Evolutionary conservation across 164 flowering plant species (phyloP), one percentile per base, ranked within the genome.

Genomic region (Stephania yunnanensis): DNA sequence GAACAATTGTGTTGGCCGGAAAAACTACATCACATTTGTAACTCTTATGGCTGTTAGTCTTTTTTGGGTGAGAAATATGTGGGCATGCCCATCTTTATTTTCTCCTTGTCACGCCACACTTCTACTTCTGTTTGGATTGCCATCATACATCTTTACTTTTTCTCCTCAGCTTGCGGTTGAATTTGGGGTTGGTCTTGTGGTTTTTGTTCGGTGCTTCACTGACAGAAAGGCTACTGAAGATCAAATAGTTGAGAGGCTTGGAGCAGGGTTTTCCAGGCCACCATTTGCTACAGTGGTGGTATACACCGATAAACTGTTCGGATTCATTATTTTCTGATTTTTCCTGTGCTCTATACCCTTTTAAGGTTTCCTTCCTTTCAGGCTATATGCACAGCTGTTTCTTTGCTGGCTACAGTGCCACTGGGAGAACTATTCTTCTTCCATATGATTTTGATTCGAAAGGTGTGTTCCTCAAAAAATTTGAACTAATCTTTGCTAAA

Each of bases 211-310:
- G 31, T 92, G 97, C 79, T 90, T 90, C 74, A 88, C 84, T 70
- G 87, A 88, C 77, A 82, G 77, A 74, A 88, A 81, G 80, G 87
- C 78, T 71, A 87, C 82, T 65, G 97, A 87, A 81, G 46, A 74
- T 78, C 88, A 85, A 75, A 91, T 93, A 52, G 73, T 67, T 29
- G 88, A 87, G 45, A 86, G 86, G 81, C 94, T 93, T 76, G 98
- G 98, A 77, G 86, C 83, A 78, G 97, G 92, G 36, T 92, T 93
- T 78, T 85, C 94, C 42, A 85, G 88, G 10, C 87, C 93, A 31
- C 90, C 90, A 29, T 90, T 92, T 84, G 93, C 93, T 42, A 83
- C 88, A 50, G 87, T 93, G 31, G 98, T 93, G 95, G 98, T 93
- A 89, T 77, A 77, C 76, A 25, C 15, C 46, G 20, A 74, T 58